phyloP scores from a whole-genome alignment of 164 flowering plant genomes.

The Dillenia suffruticosa region DNA sequence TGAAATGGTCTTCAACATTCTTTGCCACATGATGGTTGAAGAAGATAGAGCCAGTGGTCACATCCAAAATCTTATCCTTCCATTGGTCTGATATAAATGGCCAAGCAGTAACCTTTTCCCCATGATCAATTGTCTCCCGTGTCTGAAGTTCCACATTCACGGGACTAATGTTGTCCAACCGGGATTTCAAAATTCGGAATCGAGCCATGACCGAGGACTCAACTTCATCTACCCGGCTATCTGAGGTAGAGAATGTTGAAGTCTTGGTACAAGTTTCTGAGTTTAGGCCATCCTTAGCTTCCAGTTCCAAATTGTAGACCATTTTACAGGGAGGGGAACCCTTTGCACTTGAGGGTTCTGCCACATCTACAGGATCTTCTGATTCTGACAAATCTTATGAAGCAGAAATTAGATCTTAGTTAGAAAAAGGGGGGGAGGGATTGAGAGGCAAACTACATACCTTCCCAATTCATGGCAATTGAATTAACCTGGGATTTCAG shows the following conservation, averaged over 20 bases:
- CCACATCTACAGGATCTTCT: background rate
- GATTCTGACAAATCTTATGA: constrained; percentile 11
- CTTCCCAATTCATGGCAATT: constrained; percentile 19
- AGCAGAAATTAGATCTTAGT: background rate
- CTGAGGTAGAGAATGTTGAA: constrained; percentile 10
- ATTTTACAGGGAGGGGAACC: constrained; percentile 3
- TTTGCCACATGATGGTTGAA: background rate
- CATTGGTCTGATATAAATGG: constrained; percentile 5
- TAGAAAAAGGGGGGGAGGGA: background rate
- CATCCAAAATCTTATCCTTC: constrained; percentile 9
- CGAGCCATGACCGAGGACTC: constrained; percentile 43
- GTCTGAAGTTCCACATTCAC: constrained; percentile 11
- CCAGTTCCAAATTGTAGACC: constrained; percentile 7
- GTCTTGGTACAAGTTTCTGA: constrained; percentile 5
- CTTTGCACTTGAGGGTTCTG: constrained; percentile 1
- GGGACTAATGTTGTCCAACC: constrained; percentile 25
- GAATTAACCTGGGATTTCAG: constrained; percentile 20
- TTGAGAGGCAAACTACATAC: background rate
- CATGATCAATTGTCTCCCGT: background rate
- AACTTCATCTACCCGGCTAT: constrained; percentile 16
- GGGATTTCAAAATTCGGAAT: constrained; percentile 34
- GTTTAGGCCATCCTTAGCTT: constrained; percentile 4
- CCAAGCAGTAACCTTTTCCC: constrained; percentile 9
- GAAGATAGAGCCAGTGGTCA: background rate
- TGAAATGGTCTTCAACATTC: constrained; percentile 3